Evolutionary conservation across 345 rosid genomes (phyloP).

Genomic region (Tarenaya hassleriana): DNA sequence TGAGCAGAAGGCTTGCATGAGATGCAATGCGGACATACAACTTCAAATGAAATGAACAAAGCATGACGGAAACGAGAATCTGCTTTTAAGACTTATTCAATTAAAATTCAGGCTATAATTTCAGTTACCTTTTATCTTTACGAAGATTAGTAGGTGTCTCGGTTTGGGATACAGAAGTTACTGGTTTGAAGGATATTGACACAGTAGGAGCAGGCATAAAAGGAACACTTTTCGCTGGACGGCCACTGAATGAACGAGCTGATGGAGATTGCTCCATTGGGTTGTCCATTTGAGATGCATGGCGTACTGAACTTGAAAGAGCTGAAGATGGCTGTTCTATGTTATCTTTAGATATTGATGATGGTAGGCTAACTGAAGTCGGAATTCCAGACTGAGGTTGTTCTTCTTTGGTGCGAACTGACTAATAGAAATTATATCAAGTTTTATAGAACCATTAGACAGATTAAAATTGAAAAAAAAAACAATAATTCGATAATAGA

Average conservation of each 20-base stretch:
- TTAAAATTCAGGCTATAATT: not conserved
- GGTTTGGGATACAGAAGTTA: constrained; percentile 33
- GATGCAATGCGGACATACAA: no score
- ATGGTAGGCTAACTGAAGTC: constrained; percentile 32
- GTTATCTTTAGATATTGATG: constrained; percentile 26
- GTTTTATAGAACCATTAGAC: constrained; percentile 10
- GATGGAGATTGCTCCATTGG: constrained; percentile 39
- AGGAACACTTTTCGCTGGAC: constrained; percentile 40
- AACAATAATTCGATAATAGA: not conserved
- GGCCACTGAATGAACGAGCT: constrained; percentile 37
- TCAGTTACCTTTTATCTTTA: constrained; percentile 56
- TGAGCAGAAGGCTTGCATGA: no score
- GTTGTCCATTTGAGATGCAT: constrained; percentile 35
- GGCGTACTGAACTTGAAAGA: constrained; percentile 28
- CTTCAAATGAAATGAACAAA: no score
- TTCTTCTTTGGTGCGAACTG: constrained; percentile 55
- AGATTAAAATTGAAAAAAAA: not conserved
- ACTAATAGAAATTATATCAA: constrained; percentile 34
- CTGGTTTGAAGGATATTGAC: constrained; percentile 51
- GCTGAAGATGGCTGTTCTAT: constrained; percentile 36
- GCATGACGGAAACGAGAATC: constrained; percentile 6
- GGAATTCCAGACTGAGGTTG: constrained; percentile 44
- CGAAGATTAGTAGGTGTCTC: constrained; percentile 38
- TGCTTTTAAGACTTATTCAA: not conserved
- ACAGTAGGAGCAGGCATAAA: constrained; percentile 47